phyloP scores from a whole-genome alignment of 2,329 filamentous ascomycete species.

The Colletotrichum echinochloae region DNA sequence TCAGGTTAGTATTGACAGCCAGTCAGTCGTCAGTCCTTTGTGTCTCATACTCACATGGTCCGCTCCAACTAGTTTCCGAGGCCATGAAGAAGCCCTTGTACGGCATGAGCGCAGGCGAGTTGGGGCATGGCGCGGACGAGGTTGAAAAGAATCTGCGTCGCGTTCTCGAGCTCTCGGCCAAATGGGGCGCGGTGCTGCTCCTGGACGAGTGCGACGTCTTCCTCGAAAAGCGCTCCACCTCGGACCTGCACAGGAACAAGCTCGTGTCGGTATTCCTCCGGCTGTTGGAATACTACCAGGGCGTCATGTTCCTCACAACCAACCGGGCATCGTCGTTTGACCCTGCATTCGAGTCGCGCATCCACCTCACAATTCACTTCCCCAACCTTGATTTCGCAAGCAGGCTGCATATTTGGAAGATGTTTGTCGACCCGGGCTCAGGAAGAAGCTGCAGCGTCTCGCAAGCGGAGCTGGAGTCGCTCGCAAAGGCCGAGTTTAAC shows the following conservation, averaged over 20 bases:
- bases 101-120: slow-evolving; percentile 30
- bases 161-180: neutral
- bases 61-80: neutral
- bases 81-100: slow-evolving; percentile 1
- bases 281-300: slow-evolving; percentile 51
- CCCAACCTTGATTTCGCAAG: slow-evolving; percentile 46
- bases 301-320: slow-evolving; percentile 55
- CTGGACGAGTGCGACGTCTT: slow-evolving; percentile 89
- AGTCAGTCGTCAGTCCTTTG: neutral
- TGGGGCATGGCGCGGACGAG: neutral
- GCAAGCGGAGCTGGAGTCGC: slow-evolving; percentile 47
- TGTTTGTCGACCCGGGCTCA: too few species aligned
- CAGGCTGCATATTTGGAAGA: too few species aligned
- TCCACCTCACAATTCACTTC: slow-evolving; percentile 44
- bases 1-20: slow-evolving; percentile 17
- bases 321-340: slow-evolving; percentile 55
- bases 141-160: neutral
- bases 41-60: neutral
- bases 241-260: slow-evolving; percentile 47
- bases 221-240: slow-evolving; percentile 75
- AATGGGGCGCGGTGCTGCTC: slow-evolving; percentile 84
- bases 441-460: neutral
- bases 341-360: slow-evolving; percentile 52
- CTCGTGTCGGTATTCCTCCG: slow-evolving; percentile 48
- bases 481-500: slow-evolving; percentile 58